phyloP scores from a whole-genome alignment of 2,329 filamentous ascomycete genomes.

The Xylariaceae sp. region DNA sequence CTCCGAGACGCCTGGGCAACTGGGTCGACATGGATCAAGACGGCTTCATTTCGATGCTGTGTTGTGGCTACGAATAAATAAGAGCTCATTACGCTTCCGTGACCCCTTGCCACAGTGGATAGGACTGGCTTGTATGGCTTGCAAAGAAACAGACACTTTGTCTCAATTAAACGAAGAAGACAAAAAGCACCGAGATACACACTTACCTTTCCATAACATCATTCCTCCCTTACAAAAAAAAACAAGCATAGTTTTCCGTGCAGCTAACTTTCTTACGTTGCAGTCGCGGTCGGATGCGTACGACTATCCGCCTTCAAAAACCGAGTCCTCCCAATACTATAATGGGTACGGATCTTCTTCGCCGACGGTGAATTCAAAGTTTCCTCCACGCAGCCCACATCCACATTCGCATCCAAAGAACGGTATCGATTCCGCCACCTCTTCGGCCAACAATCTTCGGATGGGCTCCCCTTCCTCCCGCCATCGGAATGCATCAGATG shows the following conservation, averaged over 20 bases:
- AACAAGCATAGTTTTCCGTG: background rate
- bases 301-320: slow-evolving; percentile 36
- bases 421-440: slow-evolving; percentile 39
- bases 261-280: slow-evolving; percentile 16
- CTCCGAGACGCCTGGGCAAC: slow-evolving; percentile 1
- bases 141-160: slow-evolving; percentile 17
- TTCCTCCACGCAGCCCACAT: slow-evolving; percentile 38
- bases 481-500: slow-evolving; percentile 37
- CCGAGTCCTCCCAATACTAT: slow-evolving; percentile 33
- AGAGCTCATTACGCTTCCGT: slow-evolving; percentile 8
- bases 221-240: background rate
- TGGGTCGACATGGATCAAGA: slow-evolving; percentile 13
- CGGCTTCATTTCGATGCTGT: background rate
- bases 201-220: slow-evolving; percentile 1
- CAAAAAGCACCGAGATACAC: too few species aligned
- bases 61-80: slow-evolving; percentile 8
- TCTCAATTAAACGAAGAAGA: slow-evolving; percentile 28
- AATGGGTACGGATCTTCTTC: slow-evolving; percentile 41
- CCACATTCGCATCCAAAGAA: slow-evolving; percentile 44
- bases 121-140: slow-evolving; percentile 24
- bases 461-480: slow-evolving; percentile 40
- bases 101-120: slow-evolving; percentile 28
- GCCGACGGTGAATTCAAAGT: slow-evolving; percentile 38
- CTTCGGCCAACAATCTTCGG: slow-evolving; percentile 40
- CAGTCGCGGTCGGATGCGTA: slow-evolving; percentile 53